Percentiles rank a stretch among this genome's conserved stretches.
Evolutionary conservation across 441 rosid species (phyloP).

Genomic region (Gossypium aridum): DNA sequence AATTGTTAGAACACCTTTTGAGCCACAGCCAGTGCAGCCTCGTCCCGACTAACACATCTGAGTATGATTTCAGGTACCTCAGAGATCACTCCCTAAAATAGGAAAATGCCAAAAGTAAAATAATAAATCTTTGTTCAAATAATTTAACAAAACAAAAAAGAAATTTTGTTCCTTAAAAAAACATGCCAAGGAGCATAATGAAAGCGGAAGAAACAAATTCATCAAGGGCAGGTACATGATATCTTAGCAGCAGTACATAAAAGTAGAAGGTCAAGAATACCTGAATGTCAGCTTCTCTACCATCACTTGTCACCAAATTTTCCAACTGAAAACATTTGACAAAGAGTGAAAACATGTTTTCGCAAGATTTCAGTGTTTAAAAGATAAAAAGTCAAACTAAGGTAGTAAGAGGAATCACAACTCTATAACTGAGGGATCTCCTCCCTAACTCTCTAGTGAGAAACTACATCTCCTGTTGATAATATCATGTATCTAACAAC

Average conservation of each 20-base stretch:
- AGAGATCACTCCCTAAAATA: slow-evolving; percentile 61
- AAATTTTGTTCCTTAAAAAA: not conserved
- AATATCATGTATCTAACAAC: not conserved
- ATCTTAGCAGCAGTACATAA: not conserved
- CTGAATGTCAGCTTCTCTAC: slow-evolving; percentile 86
- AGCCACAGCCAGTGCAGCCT: slow-evolving; percentile 96
- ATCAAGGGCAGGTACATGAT: not conserved
- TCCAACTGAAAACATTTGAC: slow-evolving; percentile 65
- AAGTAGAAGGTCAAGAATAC: slow-evolving; percentile 32
- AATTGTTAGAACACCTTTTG: slow-evolving; percentile 51
- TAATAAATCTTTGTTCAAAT: not conserved
- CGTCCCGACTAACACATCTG: slow-evolving; percentile 90
- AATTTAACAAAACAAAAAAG: slow-evolving; percentile 4
- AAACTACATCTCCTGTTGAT: not conserved
- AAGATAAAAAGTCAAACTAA: not conserved
- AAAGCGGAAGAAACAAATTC: not conserved
- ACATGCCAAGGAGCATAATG: too few species aligned
- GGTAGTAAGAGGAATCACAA: not conserved
- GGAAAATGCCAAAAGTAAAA: not conserved
- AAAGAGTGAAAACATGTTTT: slow-evolving; percentile 17
- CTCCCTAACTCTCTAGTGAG: not conserved
- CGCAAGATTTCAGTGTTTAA: not conserved
- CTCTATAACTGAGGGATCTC: not conserved
- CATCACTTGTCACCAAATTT: slow-evolving; percentile 55
- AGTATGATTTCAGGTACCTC: slow-evolving; percentile 97